Evolutionary conservation across 345 rosid genomes (phyloP).

Genomic region (Eucalyptus pauciflora): DNA sequence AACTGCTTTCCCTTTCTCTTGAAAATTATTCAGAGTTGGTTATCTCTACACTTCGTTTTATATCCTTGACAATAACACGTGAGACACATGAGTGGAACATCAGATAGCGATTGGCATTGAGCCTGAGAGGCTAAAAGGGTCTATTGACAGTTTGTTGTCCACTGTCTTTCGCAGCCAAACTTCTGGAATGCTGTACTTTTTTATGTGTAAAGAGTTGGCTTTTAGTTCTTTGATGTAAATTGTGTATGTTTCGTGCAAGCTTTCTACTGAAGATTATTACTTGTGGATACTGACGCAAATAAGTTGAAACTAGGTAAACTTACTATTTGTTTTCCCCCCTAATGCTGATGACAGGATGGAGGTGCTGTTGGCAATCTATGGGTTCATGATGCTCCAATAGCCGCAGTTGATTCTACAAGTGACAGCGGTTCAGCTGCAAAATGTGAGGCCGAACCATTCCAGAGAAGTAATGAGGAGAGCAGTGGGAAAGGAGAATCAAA

Average conservation of each 20-base stretch:
- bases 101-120: not conserved
- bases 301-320: not conserved
- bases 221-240: not conserved
- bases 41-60: not conserved
- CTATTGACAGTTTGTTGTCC: not conserved
- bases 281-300: not conserved
- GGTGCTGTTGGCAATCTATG: not conserved
- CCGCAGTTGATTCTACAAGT: not conserved
- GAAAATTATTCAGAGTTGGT: not conserved
- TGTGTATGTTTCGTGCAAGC: not conserved
- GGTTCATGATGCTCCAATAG: not conserved
- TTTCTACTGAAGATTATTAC: not conserved
- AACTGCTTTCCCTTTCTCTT: not conserved
- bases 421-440: slow-evolving; percentile 2
- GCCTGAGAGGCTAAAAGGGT: not conserved
- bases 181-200: not conserved
- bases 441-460: not conserved
- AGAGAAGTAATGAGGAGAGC: not conserved
- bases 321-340: not conserved
- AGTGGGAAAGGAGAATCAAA: not conserved
- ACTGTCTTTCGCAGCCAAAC: not conserved
- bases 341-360: not conserved
- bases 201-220: not conserved
- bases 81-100: not conserved
- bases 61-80: not conserved